These are phyloP conservation scores for Mycena vitilis DNA, from an alignment of 768 basidiomycete genomes.

Conservation along the genomic window DNA sequence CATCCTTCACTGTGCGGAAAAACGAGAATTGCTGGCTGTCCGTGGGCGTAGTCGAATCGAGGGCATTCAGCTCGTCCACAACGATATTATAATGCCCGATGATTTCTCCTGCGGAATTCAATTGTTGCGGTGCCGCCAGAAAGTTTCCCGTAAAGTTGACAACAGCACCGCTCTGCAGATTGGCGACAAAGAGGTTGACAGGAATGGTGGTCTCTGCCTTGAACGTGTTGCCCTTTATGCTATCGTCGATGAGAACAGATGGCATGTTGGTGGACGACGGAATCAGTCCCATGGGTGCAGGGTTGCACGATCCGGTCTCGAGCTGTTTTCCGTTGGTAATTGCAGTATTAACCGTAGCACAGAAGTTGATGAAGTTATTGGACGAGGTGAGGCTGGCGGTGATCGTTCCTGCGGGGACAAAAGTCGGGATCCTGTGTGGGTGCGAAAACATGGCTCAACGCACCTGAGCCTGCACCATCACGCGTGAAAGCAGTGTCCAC, in stretches of 20 bases:
- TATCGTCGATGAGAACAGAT: conserved; percentile 61
- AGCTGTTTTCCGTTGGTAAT: conserved; percentile 66
- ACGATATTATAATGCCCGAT: conserved; percentile 75
- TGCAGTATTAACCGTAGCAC: conserved; percentile 58
- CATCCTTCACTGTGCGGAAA: conserved; percentile 65
- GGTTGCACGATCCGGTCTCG: conserved; percentile 58
- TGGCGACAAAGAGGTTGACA: conserved; percentile 58
- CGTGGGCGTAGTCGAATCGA: conserved; percentile 60
- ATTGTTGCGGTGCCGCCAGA: conserved; percentile 65
- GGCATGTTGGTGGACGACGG: conserved; percentile 64
- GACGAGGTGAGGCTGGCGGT: conserved; percentile 56
- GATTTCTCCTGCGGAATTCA: conserved; percentile 60
- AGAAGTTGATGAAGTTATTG: conserved; percentile 84
- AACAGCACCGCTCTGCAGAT: conserved; percentile 67
- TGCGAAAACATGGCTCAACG: background rate
- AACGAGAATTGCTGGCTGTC: conserved; percentile 66
- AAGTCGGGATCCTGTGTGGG: background rate
- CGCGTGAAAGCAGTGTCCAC: conserved; percentile 7
- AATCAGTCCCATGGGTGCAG: conserved; percentile 70
- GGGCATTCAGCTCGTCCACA: conserved; percentile 60
- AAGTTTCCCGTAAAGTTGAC: conserved; percentile 60
- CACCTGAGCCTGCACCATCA: conserved; percentile 3
- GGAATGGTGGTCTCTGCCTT: conserved; percentile 62
- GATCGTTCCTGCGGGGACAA: background rate
- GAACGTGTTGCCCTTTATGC: conserved; percentile 58